phyloP scores from a whole-genome alignment of 2,329 filamentous ascomycete genomes.

The Calonectria naviculata region DNA sequence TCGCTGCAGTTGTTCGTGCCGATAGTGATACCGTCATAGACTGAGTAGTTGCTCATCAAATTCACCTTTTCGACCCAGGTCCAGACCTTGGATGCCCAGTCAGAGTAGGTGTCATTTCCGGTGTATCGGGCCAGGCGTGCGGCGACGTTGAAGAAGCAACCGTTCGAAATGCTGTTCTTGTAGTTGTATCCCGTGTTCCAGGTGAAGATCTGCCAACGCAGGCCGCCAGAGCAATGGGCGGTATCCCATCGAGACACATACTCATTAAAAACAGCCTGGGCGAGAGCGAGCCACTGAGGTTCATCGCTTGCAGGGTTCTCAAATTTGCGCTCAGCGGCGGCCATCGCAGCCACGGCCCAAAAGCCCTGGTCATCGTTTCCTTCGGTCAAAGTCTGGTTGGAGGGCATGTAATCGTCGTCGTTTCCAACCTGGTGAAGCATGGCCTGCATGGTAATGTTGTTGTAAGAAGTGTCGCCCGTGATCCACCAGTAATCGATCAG shows the following conservation, averaged over 20 bases:
- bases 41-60: constrained; percentile 67
- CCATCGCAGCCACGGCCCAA: constrained; percentile 85
- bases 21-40: constrained; percentile 64
- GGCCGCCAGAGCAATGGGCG: constrained; percentile 73
- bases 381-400: constrained; percentile 69
- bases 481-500: constrained; percentile 79
- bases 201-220: constrained; percentile 88
- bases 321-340: constrained; percentile 81
- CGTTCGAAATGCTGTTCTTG: constrained; percentile 77
- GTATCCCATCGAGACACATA: constrained; percentile 79
- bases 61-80: constrained; percentile 69
- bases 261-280: constrained; percentile 83
- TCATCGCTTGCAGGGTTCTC: constrained; percentile 71
- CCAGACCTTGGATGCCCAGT: constrained; percentile 80
- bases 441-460: constrained; percentile 67
- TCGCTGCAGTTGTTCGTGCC: constrained; percentile 56
- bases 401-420: constrained; percentile 73
- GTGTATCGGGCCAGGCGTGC: constrained; percentile 83
- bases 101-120: constrained; percentile 79
- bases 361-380: constrained; percentile 86
- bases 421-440: constrained; percentile 70
- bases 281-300: constrained; percentile 81
- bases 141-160: constrained; percentile 76
- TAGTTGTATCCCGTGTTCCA: constrained; percentile 79
- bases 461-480: constrained; percentile 76